A percentile compares a stretch with the other conserved stretches of the same genome.
These are phyloP conservation scores for Emericellopsis terricola DNA, from an alignment of 495 filamentous ascomycete genomes.

Conservation along the genomic window DNA sequence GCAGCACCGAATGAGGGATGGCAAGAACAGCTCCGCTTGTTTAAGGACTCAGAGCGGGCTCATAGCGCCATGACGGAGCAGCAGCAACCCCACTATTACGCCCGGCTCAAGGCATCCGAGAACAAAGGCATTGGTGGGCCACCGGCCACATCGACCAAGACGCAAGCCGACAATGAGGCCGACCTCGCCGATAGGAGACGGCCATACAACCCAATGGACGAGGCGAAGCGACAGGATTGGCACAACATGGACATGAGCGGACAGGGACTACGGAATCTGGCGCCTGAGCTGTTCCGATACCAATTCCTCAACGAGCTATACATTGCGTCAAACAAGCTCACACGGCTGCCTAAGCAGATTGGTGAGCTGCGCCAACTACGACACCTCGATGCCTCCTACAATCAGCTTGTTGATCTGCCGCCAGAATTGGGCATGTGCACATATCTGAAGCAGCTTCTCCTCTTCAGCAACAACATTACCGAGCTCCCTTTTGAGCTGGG, in stretches of 20 bases:
- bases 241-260: conserved; percentile 81
- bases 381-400: conserved; percentile 74
- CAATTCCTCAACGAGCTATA: conserved; percentile 76
- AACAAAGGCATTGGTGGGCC: conserved; percentile 38
- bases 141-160: conserved; percentile 9
- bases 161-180: conserved; percentile 31
- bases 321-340: conserved; percentile 78
- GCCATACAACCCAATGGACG: conserved; percentile 33
- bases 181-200: conserved; percentile 47
- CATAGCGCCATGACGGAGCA: conserved; percentile 49
- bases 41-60: conserved; percentile 46
- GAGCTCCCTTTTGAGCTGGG: conserved; percentile 75
- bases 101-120: conserved; percentile 30
- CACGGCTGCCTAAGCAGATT: conserved; percentile 54
- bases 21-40: conserved; percentile 69
- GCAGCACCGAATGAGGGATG: conserved; percentile 58
- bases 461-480: conserved; percentile 80
- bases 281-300: conserved; percentile 65
- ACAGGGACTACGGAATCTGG: conserved; percentile 70
- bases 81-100: conserved; percentile 34
- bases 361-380: conserved; percentile 61
- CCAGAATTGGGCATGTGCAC: conserved; percentile 93
- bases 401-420: conserved; percentile 66
- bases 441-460: conserved; percentile 55
- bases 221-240: conserved; percentile 62